phyloP scores from a whole-genome alignment of 2,329 filamentous ascomycete species.

The Cladophialophora chaetospira region DNA sequence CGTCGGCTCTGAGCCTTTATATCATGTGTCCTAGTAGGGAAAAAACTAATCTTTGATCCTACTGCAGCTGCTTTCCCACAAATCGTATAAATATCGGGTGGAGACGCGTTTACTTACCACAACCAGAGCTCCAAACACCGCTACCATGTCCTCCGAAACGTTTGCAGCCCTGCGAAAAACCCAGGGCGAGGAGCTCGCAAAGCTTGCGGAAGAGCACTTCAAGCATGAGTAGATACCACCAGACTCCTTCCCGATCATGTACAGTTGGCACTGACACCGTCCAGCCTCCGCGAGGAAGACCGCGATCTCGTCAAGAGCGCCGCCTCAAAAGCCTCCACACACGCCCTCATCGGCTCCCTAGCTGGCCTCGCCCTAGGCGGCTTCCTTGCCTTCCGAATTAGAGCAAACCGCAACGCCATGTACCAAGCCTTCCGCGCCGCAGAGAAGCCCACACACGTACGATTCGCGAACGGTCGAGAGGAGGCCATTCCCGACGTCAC shows the following conservation, averaged over 20 bases:
- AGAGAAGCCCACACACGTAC: constrained; percentile 63
- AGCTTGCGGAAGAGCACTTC: constrained; percentile 60
- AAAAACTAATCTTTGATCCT: too few species aligned
- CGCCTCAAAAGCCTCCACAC: constrained; percentile 56
- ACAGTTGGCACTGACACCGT: neutral
- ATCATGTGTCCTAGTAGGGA: too few species aligned
- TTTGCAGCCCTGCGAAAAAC: constrained; percentile 51
- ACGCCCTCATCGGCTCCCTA: constrained; percentile 61
- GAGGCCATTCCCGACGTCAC: constrained; percentile 65
- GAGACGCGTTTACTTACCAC: neutral
- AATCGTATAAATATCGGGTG: too few species aligned
- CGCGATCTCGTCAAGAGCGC: constrained; percentile 60
- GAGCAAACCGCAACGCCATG: constrained; percentile 58
- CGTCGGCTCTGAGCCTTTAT: too few species aligned
- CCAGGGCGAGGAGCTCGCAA: constrained; percentile 53
- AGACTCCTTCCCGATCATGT: neutral
- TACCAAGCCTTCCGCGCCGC: constrained; percentile 63
- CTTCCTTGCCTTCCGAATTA: constrained; percentile 59
- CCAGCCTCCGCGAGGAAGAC: constrained; percentile 57
- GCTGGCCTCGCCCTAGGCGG: constrained; percentile 62
- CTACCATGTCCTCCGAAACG: constrained; percentile 45
- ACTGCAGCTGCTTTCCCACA: too few species aligned
- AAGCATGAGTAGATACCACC: constrained; percentile 51
- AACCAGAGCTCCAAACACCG: neutral
- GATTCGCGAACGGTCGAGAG: constrained; percentile 62